These are phyloP conservation scores for Ilyonectria robusta DNA, from an alignment of 2,329 filamentous ascomycete species.

Conservation along the genomic window DNA sequence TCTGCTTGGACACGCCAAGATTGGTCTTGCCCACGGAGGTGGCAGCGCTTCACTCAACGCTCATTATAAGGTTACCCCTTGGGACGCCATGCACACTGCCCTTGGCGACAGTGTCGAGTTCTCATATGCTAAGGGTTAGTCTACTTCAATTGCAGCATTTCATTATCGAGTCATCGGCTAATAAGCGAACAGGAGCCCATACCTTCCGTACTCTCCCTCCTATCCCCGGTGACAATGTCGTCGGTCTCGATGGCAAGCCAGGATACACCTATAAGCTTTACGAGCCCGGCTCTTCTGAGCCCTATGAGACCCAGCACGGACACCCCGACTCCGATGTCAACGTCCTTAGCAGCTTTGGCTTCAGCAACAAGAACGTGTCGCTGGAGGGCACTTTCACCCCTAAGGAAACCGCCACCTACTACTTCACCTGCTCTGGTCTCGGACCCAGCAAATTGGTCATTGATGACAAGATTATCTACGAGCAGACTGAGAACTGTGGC, in stretches of 20 bases:
- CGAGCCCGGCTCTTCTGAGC: slow-evolving; percentile 45
- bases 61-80: slow-evolving; percentile 54
- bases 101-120: slow-evolving; percentile 47
- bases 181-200: slow-evolving; percentile 42
- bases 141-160: background rate
- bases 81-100: slow-evolving; percentile 50
- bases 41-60: slow-evolving; percentile 54
- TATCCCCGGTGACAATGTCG: slow-evolving; percentile 47
- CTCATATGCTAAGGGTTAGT: slow-evolving; percentile 48
- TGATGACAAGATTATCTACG: slow-evolving; percentile 49
- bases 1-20: slow-evolving; percentile 53
- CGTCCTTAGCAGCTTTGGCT: slow-evolving; percentile 40
- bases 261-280: slow-evolving; percentile 52
- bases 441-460: slow-evolving; percentile 51
- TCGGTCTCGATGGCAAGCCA: slow-evolving; percentile 50
- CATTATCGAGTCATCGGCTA: background rate
- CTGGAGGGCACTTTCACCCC: slow-evolving; percentile 52
- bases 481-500: slow-evolving; percentile 50
- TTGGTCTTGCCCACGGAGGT: slow-evolving; percentile 54
- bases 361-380: slow-evolving; percentile 46
- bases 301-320: slow-evolving; percentile 44
- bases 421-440: slow-evolving; percentile 51
- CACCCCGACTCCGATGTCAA: slow-evolving; percentile 46
- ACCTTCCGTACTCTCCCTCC: slow-evolving; percentile 45
- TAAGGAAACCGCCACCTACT: slow-evolving; percentile 49